A percentile compares a stretch with the other conserved stretches of the same genome.
Evolutionary conservation across 2,329 filamentous ascomycete genomes (phyloP).

Genomic region (Hypoxylon sp.): DNA sequence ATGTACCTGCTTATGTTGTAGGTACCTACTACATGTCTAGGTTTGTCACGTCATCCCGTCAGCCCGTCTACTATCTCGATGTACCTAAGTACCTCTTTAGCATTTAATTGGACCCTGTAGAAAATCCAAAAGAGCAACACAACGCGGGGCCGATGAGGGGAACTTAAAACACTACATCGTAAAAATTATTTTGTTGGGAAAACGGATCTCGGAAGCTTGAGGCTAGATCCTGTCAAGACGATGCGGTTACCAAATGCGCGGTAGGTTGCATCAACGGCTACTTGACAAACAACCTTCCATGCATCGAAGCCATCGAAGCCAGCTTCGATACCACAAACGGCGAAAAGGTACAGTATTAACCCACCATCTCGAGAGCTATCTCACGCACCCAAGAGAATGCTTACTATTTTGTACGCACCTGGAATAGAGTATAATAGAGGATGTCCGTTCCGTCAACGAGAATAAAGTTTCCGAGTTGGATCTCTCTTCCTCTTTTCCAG

Average conservation of each 20-base stretch:
- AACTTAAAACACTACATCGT: no score
- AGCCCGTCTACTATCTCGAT: no score
- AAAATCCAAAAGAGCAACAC: slow-evolving; percentile 8
- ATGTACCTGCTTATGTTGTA: no score
- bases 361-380: slow-evolving; percentile 21
- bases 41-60: slow-evolving; percentile 8
- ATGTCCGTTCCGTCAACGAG: neutral
- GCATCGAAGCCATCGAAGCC: slow-evolving; percentile 1
- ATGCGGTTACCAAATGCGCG: slow-evolving; percentile 11
- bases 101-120: slow-evolving; percentile 8
- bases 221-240: slow-evolving; percentile 7
- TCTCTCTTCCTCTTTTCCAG: no score
- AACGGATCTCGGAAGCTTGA: slow-evolving; percentile 26
- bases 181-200: slow-evolving; percentile 32
- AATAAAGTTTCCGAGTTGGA: slow-evolving; percentile 7
- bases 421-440: slow-evolving; percentile 22
- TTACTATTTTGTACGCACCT: slow-evolving; percentile 25
- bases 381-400: slow-evolving; percentile 20
- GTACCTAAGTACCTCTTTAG: slow-evolving; percentile 3
- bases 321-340: slow-evolving; percentile 1
- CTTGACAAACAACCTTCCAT: slow-evolving; percentile 9
- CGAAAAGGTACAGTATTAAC: slow-evolving; percentile 7
- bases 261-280: neutral
- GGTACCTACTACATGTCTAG: neutral
- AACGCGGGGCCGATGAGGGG: slow-evolving; percentile 31